These are phyloP conservation scores for Boletus patriciae DNA, from an alignment of 768 basidiomycete genomes.

Conservation along the genomic window DNA sequence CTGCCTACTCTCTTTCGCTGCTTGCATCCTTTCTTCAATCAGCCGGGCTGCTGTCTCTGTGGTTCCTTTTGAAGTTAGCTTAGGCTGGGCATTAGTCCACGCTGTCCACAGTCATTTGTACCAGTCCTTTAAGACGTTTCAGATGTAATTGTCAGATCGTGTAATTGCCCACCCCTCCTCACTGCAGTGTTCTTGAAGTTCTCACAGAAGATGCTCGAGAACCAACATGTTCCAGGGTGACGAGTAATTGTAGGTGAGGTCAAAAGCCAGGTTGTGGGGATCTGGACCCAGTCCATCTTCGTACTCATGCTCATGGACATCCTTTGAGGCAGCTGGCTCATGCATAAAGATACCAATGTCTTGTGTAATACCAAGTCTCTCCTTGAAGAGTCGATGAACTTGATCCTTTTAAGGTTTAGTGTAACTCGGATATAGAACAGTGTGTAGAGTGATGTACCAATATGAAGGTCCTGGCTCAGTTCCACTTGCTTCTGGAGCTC, in stretches of 20 bases:
- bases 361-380: slow-evolving; percentile 3
- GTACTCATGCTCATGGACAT: slow-evolving; percentile 7
- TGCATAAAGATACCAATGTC: slow-evolving; percentile 6
- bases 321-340: background rate
- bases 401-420: background rate
- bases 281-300: slow-evolving; percentile 6
- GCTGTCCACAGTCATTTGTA: too few relatives aligned
- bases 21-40: too few relatives aligned
- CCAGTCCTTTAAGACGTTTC: too few relatives aligned
- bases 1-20: too few relatives aligned
- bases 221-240: background rate
- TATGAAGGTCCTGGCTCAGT: too few relatives aligned
- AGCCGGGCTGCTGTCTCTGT: too few relatives aligned
- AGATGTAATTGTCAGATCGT: too few relatives aligned
- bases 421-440: too few relatives aligned
- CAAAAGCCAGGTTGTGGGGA: background rate
- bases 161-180: background rate
- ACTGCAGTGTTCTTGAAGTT: background rate
- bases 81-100: too few relatives aligned
- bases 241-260: background rate
- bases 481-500: too few relatives aligned
- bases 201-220: background rate
- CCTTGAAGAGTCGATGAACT: slow-evolving; percentile 12
- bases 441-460: too few relatives aligned
- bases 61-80: too few relatives aligned